These are phyloP conservation scores for Leccinum longicurvipes DNA, from an alignment of 768 basidiomycete species.

Conservation along the genomic window DNA sequence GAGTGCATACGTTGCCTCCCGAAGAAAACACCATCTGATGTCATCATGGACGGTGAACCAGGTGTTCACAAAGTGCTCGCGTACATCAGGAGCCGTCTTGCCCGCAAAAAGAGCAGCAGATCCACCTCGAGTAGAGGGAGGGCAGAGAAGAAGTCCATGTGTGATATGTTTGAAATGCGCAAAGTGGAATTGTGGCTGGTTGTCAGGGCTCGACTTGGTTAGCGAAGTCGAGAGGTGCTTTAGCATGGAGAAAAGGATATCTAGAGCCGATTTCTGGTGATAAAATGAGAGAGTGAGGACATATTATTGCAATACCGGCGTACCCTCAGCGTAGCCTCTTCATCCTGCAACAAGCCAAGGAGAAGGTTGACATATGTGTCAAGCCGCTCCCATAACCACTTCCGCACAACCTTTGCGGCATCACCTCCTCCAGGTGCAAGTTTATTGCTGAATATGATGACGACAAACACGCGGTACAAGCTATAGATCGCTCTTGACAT, in stretches of 20 bases:
- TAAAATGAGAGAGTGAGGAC: slow-evolving; percentile 1
- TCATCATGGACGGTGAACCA: slow-evolving; percentile 82
- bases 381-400: slow-evolving; percentile 79
- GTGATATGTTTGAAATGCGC: slow-evolving; percentile 66
- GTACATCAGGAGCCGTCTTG: slow-evolving; percentile 54
- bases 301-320: slow-evolving; percentile 24
- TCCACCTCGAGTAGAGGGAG: slow-evolving; percentile 40
- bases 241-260: slow-evolving; percentile 73
- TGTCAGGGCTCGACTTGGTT: slow-evolving; percentile 39
- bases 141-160: slow-evolving; percentile 58
- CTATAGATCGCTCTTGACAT: slow-evolving; percentile 79
- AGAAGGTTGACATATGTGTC: slow-evolving; percentile 69
- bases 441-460: slow-evolving; percentile 56
- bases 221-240: slow-evolving; percentile 73
- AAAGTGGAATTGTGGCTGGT: slow-evolving; percentile 63
- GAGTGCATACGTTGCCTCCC: slow-evolving; percentile 63
- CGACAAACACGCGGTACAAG: slow-evolving; percentile 72
- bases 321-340: slow-evolving; percentile 73
- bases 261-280: slow-evolving; percentile 62
- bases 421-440: slow-evolving; percentile 50
- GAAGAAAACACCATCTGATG: slow-evolving; percentile 85
- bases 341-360: slow-evolving; percentile 67
- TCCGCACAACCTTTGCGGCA: slow-evolving; percentile 56
- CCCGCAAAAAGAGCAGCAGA: slow-evolving; percentile 27
- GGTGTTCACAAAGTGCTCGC: slow-evolving; percentile 59